These are phyloP conservation scores for Zangia roseola DNA, from an alignment of 768 basidiomycete species.

Conservation along the genomic window DNA sequence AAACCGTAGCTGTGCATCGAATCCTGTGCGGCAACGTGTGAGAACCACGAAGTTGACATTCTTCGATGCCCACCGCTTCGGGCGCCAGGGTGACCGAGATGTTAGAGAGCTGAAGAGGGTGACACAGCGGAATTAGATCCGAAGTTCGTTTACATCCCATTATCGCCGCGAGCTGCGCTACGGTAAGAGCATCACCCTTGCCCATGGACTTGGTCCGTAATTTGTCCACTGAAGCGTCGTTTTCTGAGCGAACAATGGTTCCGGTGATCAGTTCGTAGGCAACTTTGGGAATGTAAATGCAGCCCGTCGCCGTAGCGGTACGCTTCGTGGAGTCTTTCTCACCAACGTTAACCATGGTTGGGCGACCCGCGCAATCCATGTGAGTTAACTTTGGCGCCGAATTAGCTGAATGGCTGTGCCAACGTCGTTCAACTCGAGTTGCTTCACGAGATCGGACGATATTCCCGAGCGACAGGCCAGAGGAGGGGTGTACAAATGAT, in stretches of 20 bases:
- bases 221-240: slow-evolving; percentile 24
- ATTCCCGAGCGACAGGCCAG: not conserved
- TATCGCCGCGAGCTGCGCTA: slow-evolving; percentile 83
- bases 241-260: slow-evolving; percentile 8
- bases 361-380: slow-evolving; percentile 65
- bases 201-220: slow-evolving; percentile 49
- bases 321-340: slow-evolving; percentile 61
- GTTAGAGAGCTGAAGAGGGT: slow-evolving; percentile 74
- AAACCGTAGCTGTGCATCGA: slow-evolving; percentile 63
- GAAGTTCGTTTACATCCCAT: slow-evolving; percentile 86
- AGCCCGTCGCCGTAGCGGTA: slow-evolving; percentile 71
- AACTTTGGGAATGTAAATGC: slow-evolving; percentile 61
- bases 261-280: slow-evolving; percentile 65
- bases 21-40: slow-evolving; percentile 44
- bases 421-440: slow-evolving; percentile 20
- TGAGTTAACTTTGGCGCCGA: slow-evolving; percentile 54
- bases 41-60: not conserved
- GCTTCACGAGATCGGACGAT: not conserved
- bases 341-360: slow-evolving; percentile 83
- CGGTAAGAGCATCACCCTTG: slow-evolving; percentile 72
- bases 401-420: slow-evolving; percentile 17
- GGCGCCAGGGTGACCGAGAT: slow-evolving; percentile 62
- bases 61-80: slow-evolving; percentile 27
- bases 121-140: slow-evolving; percentile 84
- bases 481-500: slow-evolving; percentile 2